Conservation (phyloP, 169 alveolate species). For the Plasmodium cynomolgi region DNA sequence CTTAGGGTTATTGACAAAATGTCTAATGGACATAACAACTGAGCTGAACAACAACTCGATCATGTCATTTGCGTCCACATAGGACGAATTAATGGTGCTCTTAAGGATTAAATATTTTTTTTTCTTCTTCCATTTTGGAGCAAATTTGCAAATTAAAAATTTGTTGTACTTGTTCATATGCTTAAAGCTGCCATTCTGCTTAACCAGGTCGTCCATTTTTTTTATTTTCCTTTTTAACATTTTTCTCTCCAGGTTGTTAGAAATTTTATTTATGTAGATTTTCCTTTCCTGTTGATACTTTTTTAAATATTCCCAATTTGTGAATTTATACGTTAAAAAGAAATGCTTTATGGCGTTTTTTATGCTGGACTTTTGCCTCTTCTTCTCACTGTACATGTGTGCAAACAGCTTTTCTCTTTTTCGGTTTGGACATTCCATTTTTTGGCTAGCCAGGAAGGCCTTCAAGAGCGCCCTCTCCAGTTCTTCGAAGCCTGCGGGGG, state of each 20-base stretch:
- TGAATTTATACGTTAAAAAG: constrained; percentile 14
- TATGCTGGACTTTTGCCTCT: constrained; percentile 15
- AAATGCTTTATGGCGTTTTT: constrained; percentile 29
- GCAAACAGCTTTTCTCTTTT: constrained; percentile 20
- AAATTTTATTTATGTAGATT: constrained; percentile 24
- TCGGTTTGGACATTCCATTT: not conserved
- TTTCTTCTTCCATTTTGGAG: constrained; percentile 8
- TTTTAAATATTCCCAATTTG: constrained; percentile 20
- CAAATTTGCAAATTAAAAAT: constrained; percentile 24
- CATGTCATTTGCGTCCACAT: constrained; percentile 25
- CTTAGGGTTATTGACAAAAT: not conserved
- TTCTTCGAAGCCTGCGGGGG: constrained; percentile 21
- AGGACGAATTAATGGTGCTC: not conserved
- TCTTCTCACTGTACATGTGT: constrained; percentile 40
- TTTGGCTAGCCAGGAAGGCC: not conserved
- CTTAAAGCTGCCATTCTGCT: constrained; percentile 25
- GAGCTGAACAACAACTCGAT: constrained; percentile 31
- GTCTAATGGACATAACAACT: not conserved
- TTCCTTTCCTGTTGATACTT: constrained; percentile 23
- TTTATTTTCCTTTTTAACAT: constrained; percentile 47
- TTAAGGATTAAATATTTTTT: constrained; percentile 40
- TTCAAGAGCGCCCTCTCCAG: not conserved
- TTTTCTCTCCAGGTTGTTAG: constrained; percentile 24
- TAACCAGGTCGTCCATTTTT: constrained; percentile 30
- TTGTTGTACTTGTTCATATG: constrained; percentile 44